phyloP scores from a whole-genome alignment of 345 rosid species.

The Salix arbutifolia region DNA sequence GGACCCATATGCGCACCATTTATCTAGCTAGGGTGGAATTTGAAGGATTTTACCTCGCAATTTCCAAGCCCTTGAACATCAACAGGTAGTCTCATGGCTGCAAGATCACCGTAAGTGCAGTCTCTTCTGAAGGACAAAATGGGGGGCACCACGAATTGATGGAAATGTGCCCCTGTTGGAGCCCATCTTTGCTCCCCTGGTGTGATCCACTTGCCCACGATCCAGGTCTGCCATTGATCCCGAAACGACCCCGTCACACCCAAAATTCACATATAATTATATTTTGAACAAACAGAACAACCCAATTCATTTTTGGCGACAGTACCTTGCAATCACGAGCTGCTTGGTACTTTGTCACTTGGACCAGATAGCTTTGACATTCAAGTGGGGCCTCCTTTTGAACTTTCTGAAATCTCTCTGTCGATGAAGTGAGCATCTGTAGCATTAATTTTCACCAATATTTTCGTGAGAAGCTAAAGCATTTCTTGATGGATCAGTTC shows the following conservation, averaged over 20 bases:
- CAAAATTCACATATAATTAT: not conserved
- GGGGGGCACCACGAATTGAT: slow-evolving; percentile 98
- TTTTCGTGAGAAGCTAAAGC: no score
- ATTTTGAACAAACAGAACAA: not conserved
- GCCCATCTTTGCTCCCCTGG: slow-evolving; percentile 93
- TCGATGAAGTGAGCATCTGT: slow-evolving; percentile 86
- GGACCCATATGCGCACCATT: no score
- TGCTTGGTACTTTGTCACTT: slow-evolving; percentile 87
- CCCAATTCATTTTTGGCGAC: not conserved
- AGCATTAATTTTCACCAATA: not conserved
- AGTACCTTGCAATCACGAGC: slow-evolving; percentile 82
- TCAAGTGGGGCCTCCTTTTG: slow-evolving; percentile 81
- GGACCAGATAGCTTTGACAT: slow-evolving; percentile 74
- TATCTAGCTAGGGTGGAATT: no score
- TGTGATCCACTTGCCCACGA: slow-evolving; percentile 96
- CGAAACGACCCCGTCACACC: not conserved
- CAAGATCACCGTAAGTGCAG: slow-evolving; percentile 92
- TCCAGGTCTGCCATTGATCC: slow-evolving; percentile 63
- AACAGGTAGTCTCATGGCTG: slow-evolving; percentile 87
- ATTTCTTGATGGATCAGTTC: no score
- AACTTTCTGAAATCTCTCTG: slow-evolving; percentile 82
- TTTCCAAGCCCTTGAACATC: slow-evolving; percentile 85
- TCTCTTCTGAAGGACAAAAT: slow-evolving; percentile 64
- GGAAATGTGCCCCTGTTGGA: slow-evolving; percentile 84
- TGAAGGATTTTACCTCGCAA: slow-evolving; percentile 61